Evolutionary conservation across 2,329 filamentous ascomycete genomes (phyloP), one percentile per base, ranked within the genome.

Genomic region (Leptodontidium sp.): DNA sequence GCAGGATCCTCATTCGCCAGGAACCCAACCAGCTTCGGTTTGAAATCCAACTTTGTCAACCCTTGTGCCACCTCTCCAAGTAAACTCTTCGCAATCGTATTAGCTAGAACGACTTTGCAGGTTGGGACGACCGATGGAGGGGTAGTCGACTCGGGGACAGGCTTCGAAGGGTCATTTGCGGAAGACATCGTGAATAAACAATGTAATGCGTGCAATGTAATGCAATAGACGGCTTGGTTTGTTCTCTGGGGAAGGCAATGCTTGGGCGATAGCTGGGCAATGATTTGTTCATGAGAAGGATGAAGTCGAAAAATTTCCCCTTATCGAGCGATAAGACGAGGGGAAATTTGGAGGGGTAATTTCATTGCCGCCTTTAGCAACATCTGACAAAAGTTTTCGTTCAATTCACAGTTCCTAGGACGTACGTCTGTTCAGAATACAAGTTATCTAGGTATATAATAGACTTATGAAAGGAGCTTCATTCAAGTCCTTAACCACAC

Each of bases 61-160:
- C 91, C 92, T 68, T 92, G 87, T 73, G 89, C 86, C 70, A 97
- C 93, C 83, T 98, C 94, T 32, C 84, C 83, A 64, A 97, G 86
- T 63, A 98, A 86, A 66, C 86, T 86, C 83, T 94, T 96, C 74
- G 94, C 93, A 77, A 99, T 94, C 75, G 90, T 91, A 75, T 92
- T 91, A 68, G 95, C 93, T 75, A 97, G 88, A 77, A 98, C 88
- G 80, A 98, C 94, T 87, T 97, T 98, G 88, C 96, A 98, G 77
- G 92, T 88, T 12, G 61, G 38, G 17, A 52, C 47, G 6, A n/a
- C 17, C n/a, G 61, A 29, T 21, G 32, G 38, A 66, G 67, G 53
- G 38, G 59, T 17, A 45, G 14, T 53, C 24, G 47, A 35, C 38
- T 52, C 53, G 15, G 50, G 21, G 38, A 29, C 45, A 38, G 9